phyloP scores from a whole-genome alignment of 495 filamentous ascomycete species.

The Neurospora discreta region DNA sequence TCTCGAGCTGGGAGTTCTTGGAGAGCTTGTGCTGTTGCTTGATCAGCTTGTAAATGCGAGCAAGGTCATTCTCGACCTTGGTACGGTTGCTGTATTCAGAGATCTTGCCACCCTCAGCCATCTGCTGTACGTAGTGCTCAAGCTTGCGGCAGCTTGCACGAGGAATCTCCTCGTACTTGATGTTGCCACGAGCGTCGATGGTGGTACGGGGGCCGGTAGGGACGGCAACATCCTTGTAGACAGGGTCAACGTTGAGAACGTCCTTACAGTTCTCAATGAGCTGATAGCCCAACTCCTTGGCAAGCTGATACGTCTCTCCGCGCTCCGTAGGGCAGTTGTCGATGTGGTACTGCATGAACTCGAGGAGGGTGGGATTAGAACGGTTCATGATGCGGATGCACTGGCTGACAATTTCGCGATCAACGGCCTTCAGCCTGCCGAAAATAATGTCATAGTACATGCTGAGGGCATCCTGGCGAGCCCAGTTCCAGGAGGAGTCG shows the following conservation, averaged over 20 bases:
- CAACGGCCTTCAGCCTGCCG: constrained; percentile 80
- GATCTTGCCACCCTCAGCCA: constrained; percentile 96
- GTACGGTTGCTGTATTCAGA: constrained; percentile 97
- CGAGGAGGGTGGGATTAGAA: constrained; percentile 85
- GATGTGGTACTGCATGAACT: constrained; percentile 99
- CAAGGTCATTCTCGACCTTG: constrained; percentile 93
- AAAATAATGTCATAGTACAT: constrained; percentile 99
- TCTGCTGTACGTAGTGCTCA: constrained; percentile 96
- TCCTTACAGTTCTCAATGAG: constrained; percentile 97
- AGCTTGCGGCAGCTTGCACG: constrained; percentile 87
- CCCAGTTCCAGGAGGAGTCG: constrained; percentile 99
- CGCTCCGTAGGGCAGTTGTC: constrained; percentile 96
- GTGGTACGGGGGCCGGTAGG: constrained; percentile 87
- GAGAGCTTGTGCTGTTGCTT: constrained; percentile 94
- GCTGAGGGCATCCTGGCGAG: constrained; percentile 86
- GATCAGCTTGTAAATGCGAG: constrained; percentile 92
- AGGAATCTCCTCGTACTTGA: constrained; percentile 82
- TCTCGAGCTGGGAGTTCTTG: constrained; percentile 87
- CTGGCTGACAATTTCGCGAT: constrained; percentile 95
- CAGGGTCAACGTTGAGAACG: constrained; percentile 66
- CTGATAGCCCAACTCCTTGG: constrained; percentile 88
- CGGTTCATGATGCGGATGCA: constrained; percentile 99
- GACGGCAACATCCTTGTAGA: constrained; percentile 89
- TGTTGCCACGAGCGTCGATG: constrained; percentile 79
- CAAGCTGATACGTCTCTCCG: constrained; percentile 93